Percentiles rank a stretch among this genome's conserved stretches.
Evolutionary conservation across 2,329 filamentous ascomycete genomes (phyloP).

Genomic region (Aspergillus pseudotamarii): DNA sequence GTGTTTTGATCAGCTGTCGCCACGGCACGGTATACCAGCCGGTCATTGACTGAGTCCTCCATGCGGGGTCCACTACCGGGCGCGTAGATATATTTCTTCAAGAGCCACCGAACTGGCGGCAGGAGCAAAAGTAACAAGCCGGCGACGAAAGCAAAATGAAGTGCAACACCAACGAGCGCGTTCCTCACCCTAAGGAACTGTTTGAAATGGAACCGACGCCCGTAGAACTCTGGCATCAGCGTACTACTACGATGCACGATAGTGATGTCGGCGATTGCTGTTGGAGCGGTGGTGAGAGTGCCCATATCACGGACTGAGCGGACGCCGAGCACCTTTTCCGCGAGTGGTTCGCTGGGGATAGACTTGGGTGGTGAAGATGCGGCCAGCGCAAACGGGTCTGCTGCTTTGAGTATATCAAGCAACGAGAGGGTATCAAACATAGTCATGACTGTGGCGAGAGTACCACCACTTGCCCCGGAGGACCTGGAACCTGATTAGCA

Average conservation of each 20-base stretch:
- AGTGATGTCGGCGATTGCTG: slow-evolving; percentile 56
- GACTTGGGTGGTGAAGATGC: slow-evolving; percentile 43
- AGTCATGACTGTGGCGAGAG: slow-evolving; percentile 67
- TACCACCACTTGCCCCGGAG: slow-evolving; percentile 59
- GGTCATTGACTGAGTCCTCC: slow-evolving; percentile 45
- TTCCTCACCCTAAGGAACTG: slow-evolving; percentile 59
- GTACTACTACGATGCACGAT: slow-evolving; percentile 64
- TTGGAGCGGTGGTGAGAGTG: slow-evolving; percentile 57
- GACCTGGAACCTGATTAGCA: slow-evolving; percentile 24
- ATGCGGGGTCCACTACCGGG: slow-evolving; percentile 54
- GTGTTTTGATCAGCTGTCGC: slow-evolving; percentile 45
- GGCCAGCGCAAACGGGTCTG: slow-evolving; percentile 56
- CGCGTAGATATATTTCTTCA: slow-evolving; percentile 51
- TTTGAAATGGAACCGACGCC: slow-evolving; percentile 59
- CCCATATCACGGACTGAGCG: slow-evolving; percentile 60
- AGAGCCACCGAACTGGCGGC: slow-evolving; percentile 56
- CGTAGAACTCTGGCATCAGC: slow-evolving; percentile 60
- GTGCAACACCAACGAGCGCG: slow-evolving; percentile 48
- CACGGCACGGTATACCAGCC: slow-evolving; percentile 48
- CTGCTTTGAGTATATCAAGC: slow-evolving; percentile 50
- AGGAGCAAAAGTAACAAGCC: slow-evolving; percentile 51
- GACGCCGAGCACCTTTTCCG: slow-evolving; percentile 50
- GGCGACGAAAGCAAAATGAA: slow-evolving; percentile 54
- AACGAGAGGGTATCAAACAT: slow-evolving; percentile 52
- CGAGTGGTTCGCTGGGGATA: slow-evolving; percentile 33